Evolutionary conservation across 176 grass and related monocot genomes (phyloP), one percentile per base, ranked within the genome.

Genomic region (Oryza glumipatula): DNA sequence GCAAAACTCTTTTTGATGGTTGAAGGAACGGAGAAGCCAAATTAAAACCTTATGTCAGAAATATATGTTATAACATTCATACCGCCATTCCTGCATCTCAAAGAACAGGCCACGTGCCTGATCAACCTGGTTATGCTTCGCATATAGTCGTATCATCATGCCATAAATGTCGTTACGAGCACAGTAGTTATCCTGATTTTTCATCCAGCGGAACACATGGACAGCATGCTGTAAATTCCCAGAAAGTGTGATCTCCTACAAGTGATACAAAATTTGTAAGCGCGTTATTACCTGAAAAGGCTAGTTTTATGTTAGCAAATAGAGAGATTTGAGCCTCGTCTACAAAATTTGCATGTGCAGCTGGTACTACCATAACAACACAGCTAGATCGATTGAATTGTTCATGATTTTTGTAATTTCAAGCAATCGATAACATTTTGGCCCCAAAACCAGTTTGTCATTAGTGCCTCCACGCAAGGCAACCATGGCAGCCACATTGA

Each of bases 41-140:
- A 77, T 47, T 5, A 84, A 84, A 80, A 70, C 43, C 60, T 76
- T 21, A 65, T 46, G 63, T 24, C 11, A 63, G 15, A 15, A 66
- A 77, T 0, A 47, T 26, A 22, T 44, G 76, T 45, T 65, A 49
- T 26, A 74, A 68, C 26, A 63, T 68, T 66, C 78, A 49, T 95
- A 98, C 96, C 96, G 83, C 89, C 91, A 95, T 70, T 94, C 44
- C 92, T 95, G 93, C 91, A 98, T 98, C 77, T 98, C 96, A 77
- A 98, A 98, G 67, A 98, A 98, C 79, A 98, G 81, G 67, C 96
- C 96, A 60, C 93, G 91, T 41, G 93, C 93, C 76, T 92, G 91
- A 94, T 98, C 93, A 51, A 93, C 78, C 10, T 78, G 91, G 80
- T 89, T 95, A 86, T 98, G 85, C 76, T 85, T 98, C 12, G 93